Base-by-base conservation (phyloP, 495 filamentous ascomycete genomes). In the Amniculicola lignicola region DNA sequence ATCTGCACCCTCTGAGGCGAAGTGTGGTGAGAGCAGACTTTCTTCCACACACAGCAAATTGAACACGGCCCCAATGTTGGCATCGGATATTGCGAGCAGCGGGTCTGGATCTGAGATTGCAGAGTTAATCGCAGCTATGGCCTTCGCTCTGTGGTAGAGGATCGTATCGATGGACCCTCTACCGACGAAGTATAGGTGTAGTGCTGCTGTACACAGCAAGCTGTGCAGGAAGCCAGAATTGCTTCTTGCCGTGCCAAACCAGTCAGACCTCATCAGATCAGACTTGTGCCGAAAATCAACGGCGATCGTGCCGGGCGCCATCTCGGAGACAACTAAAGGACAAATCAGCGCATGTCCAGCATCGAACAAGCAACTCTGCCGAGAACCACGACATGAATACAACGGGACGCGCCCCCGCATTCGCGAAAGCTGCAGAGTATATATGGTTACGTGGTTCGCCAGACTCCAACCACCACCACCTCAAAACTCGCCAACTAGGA, bases 11-110 rank as follows among this genome's bases (percentile, higher is more conserved):
- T 45, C 29, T 19, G 56, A 42, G 27, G 52, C 36, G 18, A 62
- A 51, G 18, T 53, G 40, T 9, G 62, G 62, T 33, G 52, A 54
- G n/a, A 45, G 39, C 11, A 68, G 43, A 47, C 48, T 62, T 45
- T 68, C 66, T 42, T 66, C 66, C 9, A 68, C 56, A 39, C 59
- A 54, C 36, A 68, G 35, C 9, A 68, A 42, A 44, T 55, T 59
- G 51, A 66, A 68, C 7, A 68, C 66, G 23, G 66, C 63, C 25
- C 51, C 66, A 25, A 68, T 68, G 41, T 66, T 68, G 22, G 56
- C 63, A 57, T 68, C 66, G 6, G 56, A 54, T 27, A 66, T 59
- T 4, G 52, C 57, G 14, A 62, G 16, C 14, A 29, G 40, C 3
- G 53, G 39, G 38, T 54, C 45, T 10, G 65, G 56, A 45, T 64